These are phyloP conservation scores for Malbranchea cinnamomea DNA, from an alignment of 2,329 filamentous ascomycete species.

Conservation along the genomic window DNA sequence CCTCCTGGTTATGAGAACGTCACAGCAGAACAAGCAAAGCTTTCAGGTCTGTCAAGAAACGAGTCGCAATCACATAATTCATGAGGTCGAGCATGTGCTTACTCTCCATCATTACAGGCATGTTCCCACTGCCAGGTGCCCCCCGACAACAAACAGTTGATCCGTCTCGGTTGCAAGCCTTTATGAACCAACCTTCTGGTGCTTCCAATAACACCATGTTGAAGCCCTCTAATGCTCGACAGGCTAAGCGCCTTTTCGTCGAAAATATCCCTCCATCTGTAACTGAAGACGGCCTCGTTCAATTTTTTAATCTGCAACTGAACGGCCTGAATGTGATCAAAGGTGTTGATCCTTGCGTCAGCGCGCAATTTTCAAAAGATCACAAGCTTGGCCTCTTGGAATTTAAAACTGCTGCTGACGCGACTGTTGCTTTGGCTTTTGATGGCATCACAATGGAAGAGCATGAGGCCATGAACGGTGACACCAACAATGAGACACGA, in stretches of 20 bases:
- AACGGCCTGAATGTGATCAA: conserved; percentile 92
- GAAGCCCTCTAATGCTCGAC: conserved; percentile 82
- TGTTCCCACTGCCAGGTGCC: conserved; percentile 95
- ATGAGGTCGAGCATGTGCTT: not conserved
- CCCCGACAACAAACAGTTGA: conserved; percentile 93
- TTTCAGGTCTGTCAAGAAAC: conserved; percentile 44
- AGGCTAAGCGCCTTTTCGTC: conserved; percentile 81
- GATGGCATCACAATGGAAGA: conserved; percentile 83
- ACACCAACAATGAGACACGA: conserved; percentile 38
- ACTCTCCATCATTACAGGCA: conserved; percentile 37
- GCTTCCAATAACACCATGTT: conserved; percentile 58
- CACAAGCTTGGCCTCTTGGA: conserved; percentile 72
- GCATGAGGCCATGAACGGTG: conserved; percentile 43
- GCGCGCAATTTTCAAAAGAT: conserved; percentile 68
- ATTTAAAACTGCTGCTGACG: conserved; percentile 74
- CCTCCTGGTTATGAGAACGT: conserved; percentile 96
- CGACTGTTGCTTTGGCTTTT: conserved; percentile 78
- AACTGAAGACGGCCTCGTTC: conserved; percentile 61
- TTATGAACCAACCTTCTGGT: conserved; percentile 78
- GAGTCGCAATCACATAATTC: conserved; percentile 2
- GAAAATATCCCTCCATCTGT: conserved; percentile 61
- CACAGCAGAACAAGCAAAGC: conserved; percentile 93
- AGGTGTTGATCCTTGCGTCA: conserved; percentile 67
- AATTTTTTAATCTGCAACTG: conserved; percentile 91
- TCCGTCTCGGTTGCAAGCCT: conserved; percentile 79